Conservation (phyloP, 805 yeast species). For the Lachancea fermentati region DNA sequence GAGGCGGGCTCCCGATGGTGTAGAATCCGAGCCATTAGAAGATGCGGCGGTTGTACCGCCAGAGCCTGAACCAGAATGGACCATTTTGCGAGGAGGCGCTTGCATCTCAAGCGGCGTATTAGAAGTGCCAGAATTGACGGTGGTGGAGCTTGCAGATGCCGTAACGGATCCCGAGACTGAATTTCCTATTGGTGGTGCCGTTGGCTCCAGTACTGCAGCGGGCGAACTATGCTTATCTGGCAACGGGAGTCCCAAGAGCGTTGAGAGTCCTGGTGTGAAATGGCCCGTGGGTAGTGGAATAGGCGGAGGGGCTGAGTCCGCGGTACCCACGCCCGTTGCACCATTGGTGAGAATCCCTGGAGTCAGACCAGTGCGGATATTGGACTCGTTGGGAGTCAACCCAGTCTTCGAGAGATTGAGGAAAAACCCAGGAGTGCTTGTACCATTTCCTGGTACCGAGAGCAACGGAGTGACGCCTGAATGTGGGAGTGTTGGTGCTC, state of each 20-base stretch:
- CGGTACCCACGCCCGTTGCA: conserved; percentile 1
- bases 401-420: conserved; percentile 42
- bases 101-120: neutral
- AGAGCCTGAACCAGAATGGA: neutral
- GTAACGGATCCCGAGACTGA: neutral
- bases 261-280: conserved; percentile 8
- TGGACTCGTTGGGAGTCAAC: conserved; percentile 71
- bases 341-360: conserved; percentile 43
- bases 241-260: conserved; percentile 6
- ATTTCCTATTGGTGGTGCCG: neutral
- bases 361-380: conserved; percentile 64
- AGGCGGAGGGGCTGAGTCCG: conserved; percentile 6
- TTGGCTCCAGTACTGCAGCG: neutral
- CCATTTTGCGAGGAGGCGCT: neutral
- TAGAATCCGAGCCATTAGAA: neutral
- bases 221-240: neutral
- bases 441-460: conserved; percentile 2
- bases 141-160: neutral
- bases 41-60: neutral
- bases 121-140: neutral
- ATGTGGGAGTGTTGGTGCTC: neutral
- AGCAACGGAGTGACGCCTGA: neutral
- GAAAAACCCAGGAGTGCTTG: conserved; percentile 16
- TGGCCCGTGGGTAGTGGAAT: conserved; percentile 6
- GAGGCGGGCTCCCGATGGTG: neutral